Percentiles rank a stretch among this genome's conserved stretches.
Conservation (phyloP, 768 basidiomycete species). For the Phaeotremella skinneri region DNA sequence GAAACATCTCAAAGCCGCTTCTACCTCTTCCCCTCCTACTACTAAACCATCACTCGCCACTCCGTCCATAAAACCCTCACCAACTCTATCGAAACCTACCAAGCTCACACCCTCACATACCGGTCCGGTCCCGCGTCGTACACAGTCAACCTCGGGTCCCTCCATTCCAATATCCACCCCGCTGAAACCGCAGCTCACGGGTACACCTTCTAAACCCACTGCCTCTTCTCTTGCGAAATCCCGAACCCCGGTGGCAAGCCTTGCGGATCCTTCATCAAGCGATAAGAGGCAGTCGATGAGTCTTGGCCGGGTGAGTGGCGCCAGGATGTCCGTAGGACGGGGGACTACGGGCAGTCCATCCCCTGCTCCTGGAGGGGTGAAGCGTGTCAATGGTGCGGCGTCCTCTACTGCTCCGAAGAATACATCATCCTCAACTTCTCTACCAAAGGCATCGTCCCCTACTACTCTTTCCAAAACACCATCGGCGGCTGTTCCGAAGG, state of each 20-base stretch:
- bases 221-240: constrained; percentile 40
- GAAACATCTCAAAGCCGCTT: too few species aligned
- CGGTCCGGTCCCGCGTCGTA: constrained; percentile 15
- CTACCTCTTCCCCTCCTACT: neutral
- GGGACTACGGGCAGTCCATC: neutral
- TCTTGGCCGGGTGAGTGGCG: constrained; percentile 7
- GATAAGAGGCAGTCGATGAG: constrained; percentile 8
- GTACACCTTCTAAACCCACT: constrained; percentile 41
- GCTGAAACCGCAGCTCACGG: constrained; percentile 40
- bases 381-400: neutral
- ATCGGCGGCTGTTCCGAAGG: too few species aligned
- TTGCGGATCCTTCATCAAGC: neutral
- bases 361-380: constrained; percentile 7
- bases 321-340: constrained; percentile 9
- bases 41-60: neutral
- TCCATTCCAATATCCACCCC: constrained; percentile 16
- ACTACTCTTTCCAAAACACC: too few species aligned
- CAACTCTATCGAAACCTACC: constrained; percentile 2
- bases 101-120: constrained; percentile 28
- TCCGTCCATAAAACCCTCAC: neutral
- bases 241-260: constrained; percentile 13
- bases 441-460: too few species aligned
- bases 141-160: neutral
- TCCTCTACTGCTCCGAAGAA: neutral
- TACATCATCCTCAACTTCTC: too few species aligned